Conservation (phyloP, 164 flowering plant genomes). For the Vitis rotundifolia region DNA sequence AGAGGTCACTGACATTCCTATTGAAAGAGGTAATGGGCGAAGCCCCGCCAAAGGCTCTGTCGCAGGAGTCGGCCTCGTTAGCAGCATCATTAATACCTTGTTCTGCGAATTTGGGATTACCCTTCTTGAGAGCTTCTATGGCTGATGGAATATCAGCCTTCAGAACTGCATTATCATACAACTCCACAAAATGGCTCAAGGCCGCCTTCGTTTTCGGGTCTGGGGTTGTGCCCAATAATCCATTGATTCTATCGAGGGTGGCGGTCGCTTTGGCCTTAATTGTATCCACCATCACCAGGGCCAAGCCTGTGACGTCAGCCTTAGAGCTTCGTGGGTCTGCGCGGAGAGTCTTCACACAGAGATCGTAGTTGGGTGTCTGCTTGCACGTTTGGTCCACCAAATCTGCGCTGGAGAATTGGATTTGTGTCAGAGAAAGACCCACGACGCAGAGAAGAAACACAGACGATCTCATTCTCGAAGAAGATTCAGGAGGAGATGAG, state of each 20-base stretch:
- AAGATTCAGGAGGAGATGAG: too few species aligned
- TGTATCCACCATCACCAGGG: slow-evolving; percentile 9
- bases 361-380: slow-evolving; percentile 22
- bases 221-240: slow-evolving; percentile 5
- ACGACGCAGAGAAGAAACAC: too few species aligned
- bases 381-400: slow-evolving; percentile 25
- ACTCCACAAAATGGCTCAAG: slow-evolving; percentile 25
- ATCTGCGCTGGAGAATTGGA: background rate
- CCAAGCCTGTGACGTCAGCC: slow-evolving; percentile 22
- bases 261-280: slow-evolving; percentile 18
- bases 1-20: slow-evolving; percentile 17
- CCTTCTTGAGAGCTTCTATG: slow-evolving; percentile 23
- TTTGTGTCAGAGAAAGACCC: background rate
- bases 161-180: slow-evolving; percentile 27
- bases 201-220: slow-evolving; percentile 19
- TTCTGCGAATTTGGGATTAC: slow-evolving; percentile 31
- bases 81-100: slow-evolving; percentile 29
- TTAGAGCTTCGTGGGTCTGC: slow-evolving; percentile 9
- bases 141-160: slow-evolving; percentile 34
- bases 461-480: too few species aligned
- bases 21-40: slow-evolving; percentile 1
- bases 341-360: slow-evolving; percentile 19
- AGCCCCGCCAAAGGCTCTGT: background rate
- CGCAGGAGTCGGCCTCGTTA: slow-evolving; percentile 32
- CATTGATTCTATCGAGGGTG: slow-evolving; percentile 16